Conservation (phyloP, 108 stramenopile species). For the Licmophora abbreviata region DNA sequence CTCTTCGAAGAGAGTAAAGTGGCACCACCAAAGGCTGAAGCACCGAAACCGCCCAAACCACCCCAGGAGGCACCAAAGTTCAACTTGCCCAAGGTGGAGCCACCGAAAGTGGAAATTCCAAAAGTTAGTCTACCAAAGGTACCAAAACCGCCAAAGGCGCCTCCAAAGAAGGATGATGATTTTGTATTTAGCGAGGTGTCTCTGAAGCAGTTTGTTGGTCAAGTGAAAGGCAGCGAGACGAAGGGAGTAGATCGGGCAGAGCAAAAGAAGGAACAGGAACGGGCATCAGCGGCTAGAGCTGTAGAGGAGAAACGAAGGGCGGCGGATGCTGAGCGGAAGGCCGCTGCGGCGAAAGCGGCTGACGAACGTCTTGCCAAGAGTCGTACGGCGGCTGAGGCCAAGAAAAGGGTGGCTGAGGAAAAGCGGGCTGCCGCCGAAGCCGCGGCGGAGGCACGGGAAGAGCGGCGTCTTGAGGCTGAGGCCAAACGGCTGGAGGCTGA, state of each 20-base stretch:
- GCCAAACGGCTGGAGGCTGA: conserved; percentile 3
- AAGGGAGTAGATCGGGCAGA: not conserved
- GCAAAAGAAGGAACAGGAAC: conserved; percentile 1
- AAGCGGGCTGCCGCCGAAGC: conserved; percentile 5
- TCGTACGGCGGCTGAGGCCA: not conserved
- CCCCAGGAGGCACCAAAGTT: conserved; percentile 17
- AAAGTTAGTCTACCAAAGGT: conserved; percentile 1
- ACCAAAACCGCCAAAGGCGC: conserved; percentile 4
- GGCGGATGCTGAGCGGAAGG: not conserved
- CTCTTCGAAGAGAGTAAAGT: not conserved
- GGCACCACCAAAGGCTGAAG: not conserved
- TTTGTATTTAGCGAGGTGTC: conserved; percentile 9
- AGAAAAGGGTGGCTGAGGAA: not conserved
- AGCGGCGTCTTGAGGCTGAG: not conserved
- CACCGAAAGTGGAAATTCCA: conserved; percentile 23
- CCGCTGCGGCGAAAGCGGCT: not conserved
- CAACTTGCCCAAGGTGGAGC: conserved; percentile 29
- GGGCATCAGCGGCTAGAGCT: not conserved
- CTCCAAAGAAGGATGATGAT: conserved; percentile 8
- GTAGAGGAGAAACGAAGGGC: not conserved
- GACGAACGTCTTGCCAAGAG: too few species aligned
- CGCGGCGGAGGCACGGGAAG: not conserved
- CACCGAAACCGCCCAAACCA: conserved; percentile 15
- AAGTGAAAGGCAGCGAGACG: not conserved
- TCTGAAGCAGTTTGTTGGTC: conserved; percentile 5